Evolutionary conservation across 1,284 basidiomycete species (phyloP).

Genomic region (Rhodotorula sp.): DNA sequence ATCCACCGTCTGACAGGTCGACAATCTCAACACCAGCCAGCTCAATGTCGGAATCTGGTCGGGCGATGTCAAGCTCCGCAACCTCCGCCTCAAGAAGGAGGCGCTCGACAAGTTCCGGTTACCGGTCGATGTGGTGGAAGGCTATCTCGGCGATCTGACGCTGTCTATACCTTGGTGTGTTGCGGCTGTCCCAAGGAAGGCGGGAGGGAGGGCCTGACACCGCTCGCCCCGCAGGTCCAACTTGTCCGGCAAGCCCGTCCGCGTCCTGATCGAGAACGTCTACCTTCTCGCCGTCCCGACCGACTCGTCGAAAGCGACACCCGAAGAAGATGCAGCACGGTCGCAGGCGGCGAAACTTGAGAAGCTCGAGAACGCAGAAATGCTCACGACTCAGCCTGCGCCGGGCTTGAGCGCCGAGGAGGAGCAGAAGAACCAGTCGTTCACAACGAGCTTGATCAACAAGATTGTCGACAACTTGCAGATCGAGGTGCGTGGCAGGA

Average conservation of each 20-base stretch:
- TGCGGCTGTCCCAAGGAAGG: not conserved
- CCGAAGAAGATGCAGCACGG: constrained; percentile 78
- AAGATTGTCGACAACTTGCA: constrained; percentile 97
- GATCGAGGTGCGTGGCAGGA: constrained; percentile 63
- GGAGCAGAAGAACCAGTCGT: constrained; percentile 72
- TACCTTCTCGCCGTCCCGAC: constrained; percentile 90
- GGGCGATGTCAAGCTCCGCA: constrained; percentile 61
- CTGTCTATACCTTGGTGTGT: constrained; percentile 82
- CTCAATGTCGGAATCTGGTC: constrained; percentile 92
- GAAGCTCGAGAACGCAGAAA: constrained; percentile 81
- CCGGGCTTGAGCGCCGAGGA: constrained; percentile 60
- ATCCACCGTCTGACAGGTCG: constrained; percentile 69
- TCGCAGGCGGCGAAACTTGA: constrained; percentile 85
- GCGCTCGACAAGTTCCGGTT: constrained; percentile 94
- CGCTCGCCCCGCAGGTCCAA: constrained; percentile 46
- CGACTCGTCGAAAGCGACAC: constrained; percentile 65
- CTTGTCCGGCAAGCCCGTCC: constrained; percentile 87
- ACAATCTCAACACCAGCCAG: constrained; percentile 92
- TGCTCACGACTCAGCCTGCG: constrained; percentile 62
- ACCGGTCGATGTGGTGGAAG: constrained; percentile 94
- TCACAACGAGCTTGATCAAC: constrained; percentile 78
- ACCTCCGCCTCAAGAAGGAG: constrained; percentile 85
- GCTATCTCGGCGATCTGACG: constrained; percentile 87
- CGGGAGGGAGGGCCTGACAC: not conserved
- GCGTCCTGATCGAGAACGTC: constrained; percentile 89